Base-by-base conservation (phyloP, 495 filamentous ascomycete species). In the Podospora bellae-mahoneyi region DNA sequence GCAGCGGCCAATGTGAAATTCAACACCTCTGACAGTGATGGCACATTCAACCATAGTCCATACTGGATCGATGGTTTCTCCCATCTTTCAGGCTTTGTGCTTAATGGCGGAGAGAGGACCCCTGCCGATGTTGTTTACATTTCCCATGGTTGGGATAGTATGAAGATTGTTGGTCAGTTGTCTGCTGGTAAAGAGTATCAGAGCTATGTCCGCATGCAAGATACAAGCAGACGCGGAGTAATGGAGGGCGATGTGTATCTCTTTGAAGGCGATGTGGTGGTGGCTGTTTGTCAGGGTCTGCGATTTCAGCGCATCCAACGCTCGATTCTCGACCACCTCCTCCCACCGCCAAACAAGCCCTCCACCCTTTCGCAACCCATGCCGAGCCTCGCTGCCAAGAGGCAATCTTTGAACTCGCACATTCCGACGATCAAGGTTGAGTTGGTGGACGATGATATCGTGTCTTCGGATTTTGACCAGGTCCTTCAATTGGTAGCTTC, bases 71-170 rank as follows among this genome's bases (percentile, higher is more conserved):
- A 91, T 71, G 86, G 83, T 60, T 67, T 83, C 60, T 76, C 76
- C 7, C 83, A 86, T 64, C 72, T 88, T 7, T 83, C 87, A 19
- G 90, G 90, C 3, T 92, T 92, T 73, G 83, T 87, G 30, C 84
- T 91, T 77, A 91, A 91, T 71, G 88, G 84, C 13, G 88, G 84
- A 65, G 87, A 88, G 72, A 80, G 76, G 9, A 83, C 83, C 2
- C 84, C 89, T 54, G 82, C 81, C 0, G 84, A 87, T 32, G 76
- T 83, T 26, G 85, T 89, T 5, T 91, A 84, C 68, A 84, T 91
- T 54, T 87, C 85, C 64, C 88, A 91, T 68, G 87, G 88, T 6
- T 87, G 88, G 85, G 82, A 87, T 64, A 85, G 83, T 0, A 84
- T 90, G 79, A 84, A 84, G 34, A 83, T 89, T 57, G 79, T 85